Base-by-base conservation (phyloP, 495 filamentous ascomycete genomes). In the Talaromyces nanjingensis region DNA sequence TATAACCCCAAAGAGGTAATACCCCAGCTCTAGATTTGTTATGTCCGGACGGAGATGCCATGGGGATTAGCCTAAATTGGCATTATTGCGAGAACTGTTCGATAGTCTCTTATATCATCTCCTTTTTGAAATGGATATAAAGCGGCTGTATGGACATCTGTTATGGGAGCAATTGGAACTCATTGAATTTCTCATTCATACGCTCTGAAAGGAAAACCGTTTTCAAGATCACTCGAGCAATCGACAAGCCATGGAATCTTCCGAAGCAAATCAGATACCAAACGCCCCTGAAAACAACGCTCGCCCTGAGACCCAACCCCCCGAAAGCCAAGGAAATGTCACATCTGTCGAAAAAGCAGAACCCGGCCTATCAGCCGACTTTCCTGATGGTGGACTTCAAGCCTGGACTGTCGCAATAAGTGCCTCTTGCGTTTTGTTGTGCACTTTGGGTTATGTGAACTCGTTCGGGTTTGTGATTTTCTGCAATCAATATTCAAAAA, bases 371-470 rank as follows among this genome's bases (percentile, higher is more conserved):
- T 12, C 33, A 39, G 49, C 25, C 33, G 49, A 63, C 54, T 64
- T 64, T 33, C 33, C 63, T 31, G 63, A 64, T 25, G 54, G 63
- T 7, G 63, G 63, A 45, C 42, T 42, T 16, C 12, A 59, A 27
- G 63, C 63, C 9, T 64, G 63, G 63, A 20, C 20, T 18, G 63
- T 59, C 3, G 63, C 25, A 27, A 18, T 64, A 24, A 22, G 53
- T 29, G 18, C 20, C 37, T 62, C 20, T 3, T 81, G 77, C 70
- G 75, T 79, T 60, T 83, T 86, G 76, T 87, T 88, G 70, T 81
- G 75, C 63, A 76, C 77, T 2, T 71, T 87, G 1, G 87, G 87
- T 12, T 86, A 84, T 69, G 64, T 84, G 54, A 88, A 88, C 72
- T 78, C 84, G 0, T 87, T 89, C 59, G 87, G 86, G 65, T 69